Conservation (phyloP, 73 alveolate genomes). For the Uronychia binucleata region DNA sequence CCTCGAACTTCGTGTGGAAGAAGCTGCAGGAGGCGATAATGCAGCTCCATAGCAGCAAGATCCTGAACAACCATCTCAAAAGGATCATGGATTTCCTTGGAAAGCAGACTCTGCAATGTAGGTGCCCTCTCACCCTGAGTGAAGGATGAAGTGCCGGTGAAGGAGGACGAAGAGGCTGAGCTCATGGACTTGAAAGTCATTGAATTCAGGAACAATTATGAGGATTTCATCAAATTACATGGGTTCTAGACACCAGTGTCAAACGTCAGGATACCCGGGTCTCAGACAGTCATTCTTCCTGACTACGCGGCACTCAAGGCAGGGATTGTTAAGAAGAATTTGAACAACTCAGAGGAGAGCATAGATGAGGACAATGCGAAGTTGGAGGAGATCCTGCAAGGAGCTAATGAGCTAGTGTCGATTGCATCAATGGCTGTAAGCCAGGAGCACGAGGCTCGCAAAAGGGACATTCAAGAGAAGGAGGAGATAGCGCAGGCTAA, state of each 20-base stretch:
- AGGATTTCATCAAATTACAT: background rate
- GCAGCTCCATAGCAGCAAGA: background rate
- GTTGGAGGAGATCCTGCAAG: background rate
- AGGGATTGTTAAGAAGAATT: background rate
- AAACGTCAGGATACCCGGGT: background rate
- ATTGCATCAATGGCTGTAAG: background rate
- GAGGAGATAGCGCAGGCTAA: background rate
- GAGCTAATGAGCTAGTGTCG: background rate
- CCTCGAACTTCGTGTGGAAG: background rate
- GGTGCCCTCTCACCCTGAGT: background rate
- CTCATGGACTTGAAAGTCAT: background rate
- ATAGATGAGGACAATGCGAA: background rate
- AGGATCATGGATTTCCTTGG: background rate
- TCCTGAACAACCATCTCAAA: background rate
- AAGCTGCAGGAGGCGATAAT: background rate
- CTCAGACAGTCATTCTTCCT: background rate
- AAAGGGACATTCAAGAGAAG: background rate
- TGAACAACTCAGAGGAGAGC: background rate
- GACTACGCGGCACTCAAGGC: background rate
- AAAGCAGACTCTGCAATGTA: background rate
- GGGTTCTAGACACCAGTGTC: no score
- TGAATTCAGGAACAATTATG: background rate
- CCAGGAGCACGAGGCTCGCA: background rate
- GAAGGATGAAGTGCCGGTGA: background rate
- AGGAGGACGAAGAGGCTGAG: background rate